These are phyloP conservation scores for Salix exigua DNA, from an alignment of 345 rosid species.

Conservation along the genomic window DNA sequence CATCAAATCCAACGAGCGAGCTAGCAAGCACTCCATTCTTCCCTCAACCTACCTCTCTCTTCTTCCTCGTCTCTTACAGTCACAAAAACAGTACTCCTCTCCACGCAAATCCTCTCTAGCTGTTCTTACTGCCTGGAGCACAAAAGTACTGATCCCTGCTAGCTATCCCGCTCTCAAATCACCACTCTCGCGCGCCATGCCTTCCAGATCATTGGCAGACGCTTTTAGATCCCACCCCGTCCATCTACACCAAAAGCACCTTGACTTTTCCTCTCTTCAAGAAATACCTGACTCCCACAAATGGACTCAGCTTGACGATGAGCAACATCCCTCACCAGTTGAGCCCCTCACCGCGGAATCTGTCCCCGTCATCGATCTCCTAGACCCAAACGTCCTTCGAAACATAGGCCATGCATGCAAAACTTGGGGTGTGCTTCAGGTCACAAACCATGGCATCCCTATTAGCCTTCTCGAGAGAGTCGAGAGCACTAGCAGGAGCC, in stretches of 20 bases:
- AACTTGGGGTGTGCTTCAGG: slow-evolving; percentile 77
- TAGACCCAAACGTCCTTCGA: slow-evolving; percentile 41
- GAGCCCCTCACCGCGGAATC: slow-evolving; percentile 25
- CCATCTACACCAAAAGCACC: slow-evolving; percentile 42
- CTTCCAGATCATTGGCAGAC: slow-evolving; percentile 47
- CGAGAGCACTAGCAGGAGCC: slow-evolving; percentile 39
- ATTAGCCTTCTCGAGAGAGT: slow-evolving; percentile 37
- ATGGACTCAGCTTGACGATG: slow-evolving; percentile 54
- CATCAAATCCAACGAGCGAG: too few species aligned
- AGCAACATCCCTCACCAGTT: slow-evolving; percentile 4
- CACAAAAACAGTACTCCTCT: neutral
- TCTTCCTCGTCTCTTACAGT: neutral
- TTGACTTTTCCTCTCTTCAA: slow-evolving; percentile 51
- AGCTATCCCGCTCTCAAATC: neutral
- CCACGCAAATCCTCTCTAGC: neutral
- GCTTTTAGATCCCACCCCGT: slow-evolving; percentile 53
- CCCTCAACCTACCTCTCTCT: neutral
- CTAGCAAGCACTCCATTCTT: too few species aligned
- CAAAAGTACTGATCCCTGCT: neutral
- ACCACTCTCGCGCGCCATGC: slow-evolving; percentile 34
- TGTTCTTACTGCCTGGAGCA: neutral
- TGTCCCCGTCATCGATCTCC: slow-evolving; percentile 66
- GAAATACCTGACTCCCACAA: slow-evolving; percentile 75
- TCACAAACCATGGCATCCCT: slow-evolving; percentile 71
- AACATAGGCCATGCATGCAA: slow-evolving; percentile 69